Evolutionary conservation across 2,329 filamentous ascomycete genomes (phyloP), one percentile per base, ranked within the genome.

Genomic region (Aotearoamyces nothofagi): DNA sequence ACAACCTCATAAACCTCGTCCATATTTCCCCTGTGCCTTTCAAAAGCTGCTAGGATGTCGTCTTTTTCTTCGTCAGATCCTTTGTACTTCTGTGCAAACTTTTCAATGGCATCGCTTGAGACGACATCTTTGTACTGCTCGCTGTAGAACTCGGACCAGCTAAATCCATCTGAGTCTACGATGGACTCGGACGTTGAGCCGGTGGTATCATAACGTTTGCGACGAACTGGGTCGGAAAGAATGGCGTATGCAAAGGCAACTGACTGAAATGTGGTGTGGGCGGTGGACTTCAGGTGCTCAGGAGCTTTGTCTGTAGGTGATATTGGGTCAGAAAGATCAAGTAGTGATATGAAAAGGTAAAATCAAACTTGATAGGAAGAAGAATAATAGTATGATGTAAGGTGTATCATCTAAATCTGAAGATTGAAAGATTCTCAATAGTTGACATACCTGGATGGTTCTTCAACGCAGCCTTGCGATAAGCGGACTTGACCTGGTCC

Each of bases 201-300:
- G 0, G 87, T 96, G 30, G 68, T 63, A 49, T 98, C 87, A 58
- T 93, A 98, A 34, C 82, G 79, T 42, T 74, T 73, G 41, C 90
- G 79, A 30, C 90, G 73, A 12, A 65, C 63, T 13, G 78, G 64
- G 42, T 94, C 82, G 17, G 82, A 93, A 19, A 98, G 78, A 27
- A 98, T 70, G 17, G 84, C 87, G 49, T 96, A 93, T 29, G 90
- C 87, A 46, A 94, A 87, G 14, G 87, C 87, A 42, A 98, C 74
- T 42, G 78, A 65, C 54, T 98, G 90, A 52, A 98, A 98, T 30
- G 69, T 77, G 35, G 65, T 62, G 43, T 93, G 77, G 2, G 90
- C 87, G 23, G 66, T 58, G 15, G 74, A 65, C 46, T 82, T 83
- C 29, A 76, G 58, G 13, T 72, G 63, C 1, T 68, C 61, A 10